phyloP scores from a whole-genome alignment of 441 rosid species.

The Adansonia grandidieri region DNA sequence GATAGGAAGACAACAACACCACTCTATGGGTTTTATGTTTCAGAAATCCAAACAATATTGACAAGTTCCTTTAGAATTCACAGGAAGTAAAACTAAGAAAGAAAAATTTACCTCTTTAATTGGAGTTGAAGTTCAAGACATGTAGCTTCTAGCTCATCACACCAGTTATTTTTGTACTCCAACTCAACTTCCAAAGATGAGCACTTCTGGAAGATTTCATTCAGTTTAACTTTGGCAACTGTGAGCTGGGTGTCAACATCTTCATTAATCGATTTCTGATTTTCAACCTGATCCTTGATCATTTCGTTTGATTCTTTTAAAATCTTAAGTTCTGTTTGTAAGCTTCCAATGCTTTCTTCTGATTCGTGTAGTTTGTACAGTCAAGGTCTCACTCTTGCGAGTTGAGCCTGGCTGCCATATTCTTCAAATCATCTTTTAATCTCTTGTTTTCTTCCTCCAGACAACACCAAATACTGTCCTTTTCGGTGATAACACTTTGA shows the following conservation, averaged over 20 bases:
- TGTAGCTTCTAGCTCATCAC: conserved; percentile 86
- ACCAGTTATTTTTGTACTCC: conserved; percentile 76
- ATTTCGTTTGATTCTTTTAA: conserved; percentile 53
- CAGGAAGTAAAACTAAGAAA: conserved; percentile 10
- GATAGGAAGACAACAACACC: no score
- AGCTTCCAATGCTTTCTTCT: conserved; percentile 47
- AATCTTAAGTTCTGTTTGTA: conserved; percentile 52
- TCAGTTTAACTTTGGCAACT: conserved; percentile 60
- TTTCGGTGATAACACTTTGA: neutral
- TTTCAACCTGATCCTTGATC: conserved; percentile 72
- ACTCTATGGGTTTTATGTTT: conserved; percentile 46
- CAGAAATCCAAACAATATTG: conserved; percentile 25
- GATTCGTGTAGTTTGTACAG: conserved; percentile 48
- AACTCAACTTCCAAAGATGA: conserved; percentile 89
- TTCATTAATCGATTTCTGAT: conserved; percentile 70
- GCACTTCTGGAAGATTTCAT: conserved; percentile 66
- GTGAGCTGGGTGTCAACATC: conserved; percentile 83
- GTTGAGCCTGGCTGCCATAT: conserved; percentile 43
- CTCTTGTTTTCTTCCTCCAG: conserved; percentile 48
- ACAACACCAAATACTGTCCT: conserved; percentile 15
- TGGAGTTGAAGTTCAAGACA: conserved; percentile 95
- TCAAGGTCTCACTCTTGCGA: conserved; percentile 43
- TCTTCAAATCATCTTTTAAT: conserved; percentile 44
- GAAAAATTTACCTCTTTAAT: conserved; percentile 64
- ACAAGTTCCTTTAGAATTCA: conserved; percentile 5